Base-by-base conservation (phyloP, 1,284 basidiomycete genomes). In the Schizophyllum commune region DNA sequence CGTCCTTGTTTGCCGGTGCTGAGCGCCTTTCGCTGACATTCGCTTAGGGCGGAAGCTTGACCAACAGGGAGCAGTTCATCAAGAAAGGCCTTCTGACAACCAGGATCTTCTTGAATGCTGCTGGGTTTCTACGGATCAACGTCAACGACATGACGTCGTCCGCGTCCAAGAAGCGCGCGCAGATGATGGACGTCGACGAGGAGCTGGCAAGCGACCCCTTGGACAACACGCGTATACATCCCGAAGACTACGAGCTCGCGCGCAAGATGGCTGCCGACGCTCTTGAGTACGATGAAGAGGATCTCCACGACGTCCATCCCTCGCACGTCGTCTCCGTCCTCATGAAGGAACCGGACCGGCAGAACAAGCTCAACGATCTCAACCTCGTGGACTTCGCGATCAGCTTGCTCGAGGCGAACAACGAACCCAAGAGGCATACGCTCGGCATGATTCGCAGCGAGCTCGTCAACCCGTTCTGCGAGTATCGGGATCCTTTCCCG, bases 221-320 rank as follows among this genome's bases (percentile, higher is more conserved):
- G 55, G 97, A 99, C 72, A 88, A 89, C 69, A 99, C 96, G 21
- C 91, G 97, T 15, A 94, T 99, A 64, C 97, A 99, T 73, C 94
- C 94, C 0, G 95, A 98, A 73, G 96, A 99, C 75, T 99, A 99
- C 73, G 94, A 98, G 69, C 83, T 98, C 60, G 96, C 97, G 1
- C 88, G 94, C 55, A 98, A 99, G 79, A 98, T 99, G 94, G 96
- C 97, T 39, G 93, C 94, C 11, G 96, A 98, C 73, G 94, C 96
- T 6, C 83, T 98, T 22, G 96, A 98, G 69, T 83, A 94, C 34
- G 96, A 98, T 68, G 94, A 96, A 69, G 96, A 98, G 71, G 96
- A 98, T 73, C 82, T 93, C 32, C 90, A 91, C 63, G 92, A 92
- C 67, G 88, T 93, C 67, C 91, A 95, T 71, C 91, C 93, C 47